These are phyloP conservation scores for Dictyostelium intermedium DNA, from an alignment of 78 protist genomes.

Conservation along the genomic window DNA sequence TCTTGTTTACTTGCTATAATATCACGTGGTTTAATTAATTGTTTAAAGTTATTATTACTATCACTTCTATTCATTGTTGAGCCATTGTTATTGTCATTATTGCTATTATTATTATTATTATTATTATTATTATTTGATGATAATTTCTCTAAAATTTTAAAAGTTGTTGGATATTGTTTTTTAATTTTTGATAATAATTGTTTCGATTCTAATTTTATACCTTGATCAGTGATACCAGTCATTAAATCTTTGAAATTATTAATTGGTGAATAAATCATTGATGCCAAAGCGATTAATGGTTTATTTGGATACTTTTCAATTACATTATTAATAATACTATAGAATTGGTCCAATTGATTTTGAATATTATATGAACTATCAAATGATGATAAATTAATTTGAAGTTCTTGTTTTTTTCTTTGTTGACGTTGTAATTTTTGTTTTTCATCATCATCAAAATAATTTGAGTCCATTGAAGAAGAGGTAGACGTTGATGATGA, in stretches of 20 bases:
- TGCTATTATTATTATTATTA: not conserved
- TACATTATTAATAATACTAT: not conserved
- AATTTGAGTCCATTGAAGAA: too few species aligned
- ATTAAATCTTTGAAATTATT: not conserved
- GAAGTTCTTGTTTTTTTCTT: not conserved
- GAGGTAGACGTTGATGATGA: too few species aligned
- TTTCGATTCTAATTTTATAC: slow-evolving; percentile 2
- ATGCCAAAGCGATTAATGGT: slow-evolving; percentile 16
- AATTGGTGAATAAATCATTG: slow-evolving; percentile 49
- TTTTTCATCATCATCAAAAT: not conserved
- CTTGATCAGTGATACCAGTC: not conserved
- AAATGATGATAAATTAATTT: slow-evolving; percentile 4
- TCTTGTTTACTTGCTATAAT: slow-evolving; percentile 23
- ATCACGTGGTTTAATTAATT: slow-evolving; percentile 38
- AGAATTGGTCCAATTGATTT: slow-evolving; percentile 7
- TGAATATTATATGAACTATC: not conserved
- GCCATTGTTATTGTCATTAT: not conserved
- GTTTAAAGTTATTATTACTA: not conserved
- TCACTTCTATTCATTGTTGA: not conserved
- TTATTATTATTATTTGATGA: not conserved
- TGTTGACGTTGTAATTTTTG: not conserved
- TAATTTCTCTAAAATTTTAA: not conserved
- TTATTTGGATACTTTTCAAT: not conserved
- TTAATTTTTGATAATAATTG: not conserved
- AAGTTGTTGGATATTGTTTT: slow-evolving; percentile 14